Evolutionary conservation across 805 yeast genomes (phyloP), one percentile per base, ranked within the genome.

Genomic region (Zygosaccharomyces gambellarensis): DNA sequence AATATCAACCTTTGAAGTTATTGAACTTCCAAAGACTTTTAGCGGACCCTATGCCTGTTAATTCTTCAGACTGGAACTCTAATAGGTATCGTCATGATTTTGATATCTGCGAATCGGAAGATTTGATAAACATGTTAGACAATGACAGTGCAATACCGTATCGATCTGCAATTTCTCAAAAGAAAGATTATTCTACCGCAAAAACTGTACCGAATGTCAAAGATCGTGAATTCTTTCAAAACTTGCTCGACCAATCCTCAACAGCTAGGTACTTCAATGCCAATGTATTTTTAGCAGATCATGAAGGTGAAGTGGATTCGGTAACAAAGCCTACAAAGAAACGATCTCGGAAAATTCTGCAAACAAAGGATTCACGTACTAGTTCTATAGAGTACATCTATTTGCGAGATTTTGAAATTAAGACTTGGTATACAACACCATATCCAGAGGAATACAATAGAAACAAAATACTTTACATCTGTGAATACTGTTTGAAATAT

Each of bases 351-450:
- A 28, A 21, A 47, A 53, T 34, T 49, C 50, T 17, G 40, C 43
- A 17, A 42, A 58, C 56, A 21, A 61, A 58, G 49, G 64, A 60
- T 39, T 52, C 36, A 60, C 68, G 45, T 71, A 77, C 22, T 73
- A 76, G 56, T 7, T 31, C 53, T 50, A 77, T 86, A 38, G 74
- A 77, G 43, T 79, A 78, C 48, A 82, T 90, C 22, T 89, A 83
- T 58, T 81, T 90, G 55, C 79, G 89, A 31, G 77, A 77, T 39
- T 79, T 70, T 64, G 90, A 85, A 62, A 87, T 94, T 25, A 86
- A 85, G 52, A 87, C 97, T 0, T 89, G 97, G 96, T 90, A 87
- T 67, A 80, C 87, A 3, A 83, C 97, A 0, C 98, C 98, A 1
- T 94, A 87, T 63, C 97, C 98, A 0, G 90, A 86, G 52, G 94